Percentiles rank a stretch among this genome's conserved stretches.
phyloP scores from a whole-genome alignment of 2,329 filamentous ascomycete genomes.

The Diaporthe capsici region DNA sequence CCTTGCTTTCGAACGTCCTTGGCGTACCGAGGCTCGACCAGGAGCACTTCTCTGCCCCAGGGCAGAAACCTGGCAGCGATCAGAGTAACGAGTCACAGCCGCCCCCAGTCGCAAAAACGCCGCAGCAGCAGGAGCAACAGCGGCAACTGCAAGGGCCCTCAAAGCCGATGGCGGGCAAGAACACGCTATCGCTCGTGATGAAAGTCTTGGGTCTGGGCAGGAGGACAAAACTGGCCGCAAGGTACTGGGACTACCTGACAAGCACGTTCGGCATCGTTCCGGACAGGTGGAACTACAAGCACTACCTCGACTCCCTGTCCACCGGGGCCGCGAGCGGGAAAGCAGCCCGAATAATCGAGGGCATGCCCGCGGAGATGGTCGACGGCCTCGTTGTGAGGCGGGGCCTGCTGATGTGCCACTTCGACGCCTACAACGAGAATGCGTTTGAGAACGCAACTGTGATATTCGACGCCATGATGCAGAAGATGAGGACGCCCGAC shows the following conservation, averaged over 20 bases:
- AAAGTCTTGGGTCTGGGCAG: conserved; percentile 73
- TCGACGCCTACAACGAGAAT: conserved; percentile 82
- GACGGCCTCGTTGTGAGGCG: conserved; percentile 74
- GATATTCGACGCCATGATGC: conserved; percentile 76
- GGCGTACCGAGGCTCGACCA: conserved; percentile 70
- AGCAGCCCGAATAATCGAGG: conserved; percentile 70
- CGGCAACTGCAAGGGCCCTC: conserved; percentile 1
- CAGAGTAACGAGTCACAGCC: background rate
- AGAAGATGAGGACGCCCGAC: conserved; percentile 61
- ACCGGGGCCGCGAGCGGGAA: conserved; percentile 75
- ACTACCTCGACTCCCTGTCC: conserved; percentile 77
- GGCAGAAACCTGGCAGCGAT: conserved; percentile 50
- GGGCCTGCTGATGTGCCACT: conserved; percentile 80
- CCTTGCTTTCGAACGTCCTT: conserved; percentile 86
- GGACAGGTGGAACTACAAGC: conserved; percentile 78
- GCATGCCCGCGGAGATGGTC: conserved; percentile 63
- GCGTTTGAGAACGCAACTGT: conserved; percentile 74
- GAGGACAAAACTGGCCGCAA: conserved; percentile 72
- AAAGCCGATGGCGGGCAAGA: conserved; percentile 54
- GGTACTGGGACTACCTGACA: conserved; percentile 85
- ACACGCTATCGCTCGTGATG: conserved; percentile 78
- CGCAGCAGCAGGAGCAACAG: background rate
- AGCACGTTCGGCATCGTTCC: conserved; percentile 73
- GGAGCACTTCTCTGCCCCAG: background rate
- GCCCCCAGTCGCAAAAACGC: background rate